Evolutionary conservation across 2,329 filamentous ascomycete species (phyloP).

Genomic region (Colletotrichum gloeosporioides): DNA sequence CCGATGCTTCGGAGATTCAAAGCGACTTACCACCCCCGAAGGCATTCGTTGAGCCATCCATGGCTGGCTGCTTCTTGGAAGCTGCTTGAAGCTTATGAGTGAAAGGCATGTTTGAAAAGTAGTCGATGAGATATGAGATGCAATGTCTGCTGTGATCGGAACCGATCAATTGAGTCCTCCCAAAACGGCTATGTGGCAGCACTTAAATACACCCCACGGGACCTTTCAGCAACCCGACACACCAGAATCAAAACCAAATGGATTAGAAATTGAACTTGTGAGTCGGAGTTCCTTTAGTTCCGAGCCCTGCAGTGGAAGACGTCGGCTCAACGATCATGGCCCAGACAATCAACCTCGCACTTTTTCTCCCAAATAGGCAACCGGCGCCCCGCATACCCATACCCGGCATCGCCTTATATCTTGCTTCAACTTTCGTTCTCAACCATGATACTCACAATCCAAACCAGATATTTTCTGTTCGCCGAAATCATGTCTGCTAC

Average conservation of each 20-base stretch:
- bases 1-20: accelerated
- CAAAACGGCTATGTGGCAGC: not conserved
- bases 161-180: not conserved
- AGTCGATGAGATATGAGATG: not conserved
- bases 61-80: not conserved
- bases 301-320: not conserved
- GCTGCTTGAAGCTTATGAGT: not conserved
- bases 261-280: not conserved
- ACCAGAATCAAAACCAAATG: accelerated
- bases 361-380: not conserved
- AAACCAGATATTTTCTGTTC: not conserved
- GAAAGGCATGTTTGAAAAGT: not conserved
- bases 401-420: not conserved
- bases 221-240: not conserved
- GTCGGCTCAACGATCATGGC: not conserved
- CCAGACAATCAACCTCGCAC: not conserved
- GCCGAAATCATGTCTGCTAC: not conserved
- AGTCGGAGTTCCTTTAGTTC: not conserved
- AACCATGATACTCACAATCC: not conserved
- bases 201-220: not conserved
- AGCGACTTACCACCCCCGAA: not conserved
- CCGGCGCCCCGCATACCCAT: not conserved
- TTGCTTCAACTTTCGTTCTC: not conserved
- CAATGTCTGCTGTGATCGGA: too few relatives aligned
- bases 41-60: not conserved